A percentile compares a stretch with the other conserved stretches of the same genome.
Conservation (phyloP, 2,329 filamentous ascomycete species). For the Cladophialophora carrionii region DNA sequence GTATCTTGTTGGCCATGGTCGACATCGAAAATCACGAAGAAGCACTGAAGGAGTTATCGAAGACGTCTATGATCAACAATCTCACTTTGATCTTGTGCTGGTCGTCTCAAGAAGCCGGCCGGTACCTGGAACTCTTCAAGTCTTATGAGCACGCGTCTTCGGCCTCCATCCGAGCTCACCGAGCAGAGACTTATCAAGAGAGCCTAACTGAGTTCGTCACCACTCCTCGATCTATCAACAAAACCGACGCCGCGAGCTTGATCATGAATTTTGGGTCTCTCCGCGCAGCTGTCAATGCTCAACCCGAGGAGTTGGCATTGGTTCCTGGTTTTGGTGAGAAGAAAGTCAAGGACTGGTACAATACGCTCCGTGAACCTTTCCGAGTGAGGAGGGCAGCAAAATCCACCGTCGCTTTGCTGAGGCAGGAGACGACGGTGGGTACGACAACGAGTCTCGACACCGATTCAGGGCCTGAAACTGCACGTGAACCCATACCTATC, state of each 20-base stretch:
- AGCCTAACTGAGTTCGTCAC: conserved; percentile 92
- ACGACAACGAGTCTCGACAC: conserved; percentile 28
- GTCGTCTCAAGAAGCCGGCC: conserved; percentile 88
- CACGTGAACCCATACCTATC: conserved; percentile 40
- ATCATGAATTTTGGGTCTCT: conserved; percentile 92
- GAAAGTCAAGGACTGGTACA: conserved; percentile 86
- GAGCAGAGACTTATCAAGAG: conserved; percentile 81
- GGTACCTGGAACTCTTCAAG: conserved; percentile 95
- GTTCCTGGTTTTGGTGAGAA: conserved; percentile 95
- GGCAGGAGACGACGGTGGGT: conserved; percentile 17
- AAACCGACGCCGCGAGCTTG: conserved; percentile 86
- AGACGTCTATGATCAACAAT: conserved; percentile 89
- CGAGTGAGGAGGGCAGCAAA: conserved; percentile 72
- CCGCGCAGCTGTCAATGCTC: conserved; percentile 81
- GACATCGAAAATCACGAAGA: conserved; percentile 96
- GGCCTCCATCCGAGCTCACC: conserved; percentile 80
- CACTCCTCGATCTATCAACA: conserved; percentile 85
- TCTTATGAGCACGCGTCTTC: conserved; percentile 85
- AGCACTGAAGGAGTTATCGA: conserved; percentile 82
- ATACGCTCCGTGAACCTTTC: conserved; percentile 82
- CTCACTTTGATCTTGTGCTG: conserved; percentile 91
- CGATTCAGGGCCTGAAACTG: conserved; percentile 39
- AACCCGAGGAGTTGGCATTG: conserved; percentile 78
- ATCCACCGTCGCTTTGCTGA: conserved; percentile 45
- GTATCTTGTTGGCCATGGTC: conserved; percentile 85